Evolutionary conservation across 2,329 filamentous ascomycete genomes (phyloP), one percentile per base, ranked within the genome.

Genomic region (Rhexocercosporidium sp.): DNA sequence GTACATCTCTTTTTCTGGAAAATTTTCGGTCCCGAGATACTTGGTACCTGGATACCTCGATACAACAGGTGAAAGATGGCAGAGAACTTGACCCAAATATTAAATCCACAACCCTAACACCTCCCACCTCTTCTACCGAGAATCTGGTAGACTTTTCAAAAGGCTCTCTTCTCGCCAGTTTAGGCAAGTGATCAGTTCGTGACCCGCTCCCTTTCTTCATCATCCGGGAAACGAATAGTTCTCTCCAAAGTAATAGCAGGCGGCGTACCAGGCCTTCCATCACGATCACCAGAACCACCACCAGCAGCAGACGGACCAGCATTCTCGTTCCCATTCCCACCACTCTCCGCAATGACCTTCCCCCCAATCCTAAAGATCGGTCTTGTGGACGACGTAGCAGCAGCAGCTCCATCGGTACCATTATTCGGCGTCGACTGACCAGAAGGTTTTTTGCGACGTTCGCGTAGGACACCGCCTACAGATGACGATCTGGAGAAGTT

Each of bases 171-270:
- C n/a, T 44, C 66, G 44, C 22, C n/a, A 34, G 44, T 37, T 1
- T 31, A 22, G 31, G 37, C 31, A 59, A 22, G 14, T 31, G 11
- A 12, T 63, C 34, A 34, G 20, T 46, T 56, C n/a, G 25, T 14
- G 51, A 29, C 20, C n/a, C 37, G 27, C 44, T 27, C 25, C 7
- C 11, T 25, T 59, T 72, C 66, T 59, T 71, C 65, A 66, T 83
- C 82, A 69, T 83, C 82, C 4, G 81, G 80, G 64, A 84, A 83
- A 4, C 81, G 79, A 67, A 84, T 81, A 18, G 79, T 80, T 67
- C 82, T 78, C 37, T 73, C 62, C 37, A 54, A 34, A 11, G 68
- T 59, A 20, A 71, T 22, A 41, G 51, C 61, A 14, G 65, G 65
- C 7, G 73, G 70, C 16, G 70, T 73, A 3, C 62, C 59, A 18